Evolutionary conservation across 371 early-diverging fungal genomes (phyloP), one percentile per base, ranked within the genome.

Genomic region (Circinella minor): DNA sequence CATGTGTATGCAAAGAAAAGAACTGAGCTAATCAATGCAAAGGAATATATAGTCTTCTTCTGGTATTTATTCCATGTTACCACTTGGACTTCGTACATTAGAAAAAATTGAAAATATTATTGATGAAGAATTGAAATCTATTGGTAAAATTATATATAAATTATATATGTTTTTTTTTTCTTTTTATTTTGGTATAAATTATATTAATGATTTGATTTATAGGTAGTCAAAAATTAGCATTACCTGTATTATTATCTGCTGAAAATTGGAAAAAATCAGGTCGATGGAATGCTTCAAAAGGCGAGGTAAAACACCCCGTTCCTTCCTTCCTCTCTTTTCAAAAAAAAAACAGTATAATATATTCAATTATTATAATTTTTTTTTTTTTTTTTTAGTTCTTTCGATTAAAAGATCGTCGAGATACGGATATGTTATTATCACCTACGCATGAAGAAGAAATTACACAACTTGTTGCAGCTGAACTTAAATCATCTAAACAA

Each of bases 391-490:
- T n/a, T 36, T 60, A 89, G 89, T 85, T 94, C 68, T 94, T 95
- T 73, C 88, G 89, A 36, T 73, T 96, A 18, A 81, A 90, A 69
- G 97, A 96, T 85, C 89, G 97, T 36, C 92, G 90, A 64, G 88
- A 85, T 4, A 71, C 86, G 4, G 91, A 90, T 39, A 86, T 92
- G 65, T 67, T 93, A 43, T 77, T 97, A 34, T 92, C 93, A 3
- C 97, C 97, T 0, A 97, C 97, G 1, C 95, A 95, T 70, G 97
- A 97, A 74, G 97, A 97, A 74, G 97, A 97, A 71, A 90, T 97
- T 59, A 94, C 97, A 0, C 75, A 75, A 4, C 71, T 96, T 17
- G 89, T 96, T 14, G 92, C 88, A 4, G 62, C 77, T 36, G 89
- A 91, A 48, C 81, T 94, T 4, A 71, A 83, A 55, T 89, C 94